phyloP scores from a whole-genome alignment of 2,329 filamentous ascomycete genomes.

The Penicillium sp. region DNA sequence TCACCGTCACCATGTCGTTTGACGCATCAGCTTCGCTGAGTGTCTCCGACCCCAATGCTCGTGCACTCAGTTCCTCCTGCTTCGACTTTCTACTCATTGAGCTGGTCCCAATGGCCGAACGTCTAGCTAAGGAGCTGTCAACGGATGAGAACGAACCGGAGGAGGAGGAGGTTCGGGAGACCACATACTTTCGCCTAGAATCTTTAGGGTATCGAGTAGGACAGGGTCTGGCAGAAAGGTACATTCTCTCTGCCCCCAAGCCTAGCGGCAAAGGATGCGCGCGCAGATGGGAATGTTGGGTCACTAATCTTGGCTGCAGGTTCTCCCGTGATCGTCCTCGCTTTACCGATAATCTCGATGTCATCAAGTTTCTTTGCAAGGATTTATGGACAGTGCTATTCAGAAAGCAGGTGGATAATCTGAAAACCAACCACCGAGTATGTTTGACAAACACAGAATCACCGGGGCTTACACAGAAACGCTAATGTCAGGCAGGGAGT shows the following conservation, averaged over 20 bases:
- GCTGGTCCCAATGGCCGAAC: conserved; percentile 89
- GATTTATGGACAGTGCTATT: conserved; percentile 95
- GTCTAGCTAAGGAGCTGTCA: conserved; percentile 71
- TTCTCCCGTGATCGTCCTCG: conserved; percentile 69
- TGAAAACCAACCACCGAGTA: conserved; percentile 95
- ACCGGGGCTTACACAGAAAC: neutral
- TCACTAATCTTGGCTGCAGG: conserved; percentile 18
- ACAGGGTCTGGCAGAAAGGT: conserved; percentile 89
- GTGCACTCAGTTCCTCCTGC: conserved; percentile 78
- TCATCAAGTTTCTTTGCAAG: conserved; percentile 98
- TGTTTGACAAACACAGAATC: conserved; percentile 16
- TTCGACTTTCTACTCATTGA: conserved; percentile 96
- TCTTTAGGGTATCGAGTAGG: conserved; percentile 86
- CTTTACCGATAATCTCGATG: conserved; percentile 88
- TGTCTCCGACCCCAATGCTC: conserved; percentile 70
- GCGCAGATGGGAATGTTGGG: neutral
- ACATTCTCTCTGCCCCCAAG: neutral
- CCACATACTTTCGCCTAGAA: conserved; percentile 82
- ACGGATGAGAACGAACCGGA: conserved; percentile 31
- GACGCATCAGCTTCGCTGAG: conserved; percentile 69
- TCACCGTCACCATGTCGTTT: conserved; percentile 63
- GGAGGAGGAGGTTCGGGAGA: conserved; percentile 77
- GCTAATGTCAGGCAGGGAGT: conserved; percentile 62
- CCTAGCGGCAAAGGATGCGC: neutral
- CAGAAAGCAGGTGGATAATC: conserved; percentile 95